These are phyloP conservation scores for Warburgia ugandensis DNA, from an alignment of 164 flowering plant genomes.

Conservation along the genomic window DNA sequence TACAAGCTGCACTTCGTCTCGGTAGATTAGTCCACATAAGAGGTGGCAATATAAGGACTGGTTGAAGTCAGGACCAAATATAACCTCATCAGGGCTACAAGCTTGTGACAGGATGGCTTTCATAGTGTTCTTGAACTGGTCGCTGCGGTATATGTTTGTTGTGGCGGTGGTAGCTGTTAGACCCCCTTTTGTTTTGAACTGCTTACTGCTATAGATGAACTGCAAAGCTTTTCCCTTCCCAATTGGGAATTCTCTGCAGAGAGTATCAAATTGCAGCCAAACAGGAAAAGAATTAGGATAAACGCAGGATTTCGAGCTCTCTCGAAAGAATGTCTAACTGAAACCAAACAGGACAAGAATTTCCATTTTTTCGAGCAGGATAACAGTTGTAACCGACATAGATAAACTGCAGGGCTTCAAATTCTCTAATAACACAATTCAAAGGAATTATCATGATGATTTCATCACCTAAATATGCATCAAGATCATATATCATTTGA, in stretches of 20 bases:
- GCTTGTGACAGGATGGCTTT: constrained; percentile 43
- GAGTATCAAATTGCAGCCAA: too few species aligned
- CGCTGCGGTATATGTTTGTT: constrained; percentile 58
- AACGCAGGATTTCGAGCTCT: too few species aligned
- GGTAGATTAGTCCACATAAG: constrained; percentile 63
- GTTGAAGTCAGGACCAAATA: constrained; percentile 74
- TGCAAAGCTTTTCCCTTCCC: constrained; percentile 68
- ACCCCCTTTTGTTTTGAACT: constrained; percentile 69
- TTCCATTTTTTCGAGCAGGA: too few species aligned
- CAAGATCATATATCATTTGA: too few species aligned
- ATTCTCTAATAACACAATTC: too few species aligned
- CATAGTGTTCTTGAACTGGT: constrained; percentile 53
- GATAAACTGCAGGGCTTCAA: too few species aligned
- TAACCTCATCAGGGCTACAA: constrained; percentile 93
- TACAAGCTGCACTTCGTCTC: constrained; percentile 61
- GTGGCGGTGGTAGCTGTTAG: constrained; percentile 73
- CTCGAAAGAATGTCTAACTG: too few species aligned
- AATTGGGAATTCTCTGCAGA: constrained; percentile 70
- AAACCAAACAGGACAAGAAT: too few species aligned
- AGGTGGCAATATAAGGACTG: constrained; percentile 86
- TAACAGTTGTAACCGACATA: too few species aligned
- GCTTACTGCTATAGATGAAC: constrained; percentile 84
- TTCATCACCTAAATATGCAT: too few species aligned
- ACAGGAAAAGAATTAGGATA: too few species aligned
- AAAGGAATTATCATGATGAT: too few species aligned